Base-by-base conservation (phyloP, 2,329 filamentous ascomycete species). In the Sphaerulina musiva region DNA sequence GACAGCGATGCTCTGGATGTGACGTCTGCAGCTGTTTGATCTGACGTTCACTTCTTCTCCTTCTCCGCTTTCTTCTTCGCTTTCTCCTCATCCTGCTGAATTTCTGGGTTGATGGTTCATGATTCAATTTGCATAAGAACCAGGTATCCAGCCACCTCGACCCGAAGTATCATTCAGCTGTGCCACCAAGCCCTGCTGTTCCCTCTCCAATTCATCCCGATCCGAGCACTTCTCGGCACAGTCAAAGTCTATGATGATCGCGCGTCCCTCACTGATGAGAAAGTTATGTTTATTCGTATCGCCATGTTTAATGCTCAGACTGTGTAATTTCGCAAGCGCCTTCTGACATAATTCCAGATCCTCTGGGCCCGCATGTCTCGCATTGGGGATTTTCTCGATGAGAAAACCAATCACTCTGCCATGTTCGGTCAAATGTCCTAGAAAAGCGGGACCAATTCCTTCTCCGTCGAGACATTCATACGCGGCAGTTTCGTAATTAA, bases 341-440 rank as follows among this genome's bases (percentile, higher is more conserved):
- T 17, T 11, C 26, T 26, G 41, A 26, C 41, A 44, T 44, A 44
- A 12, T 20, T 20, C 17, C n/a, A 44, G 26, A 12, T 73, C 70
- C 7, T 60, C 60, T 2, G 56, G 53, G 1, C 40, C 59, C 32
- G 70, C 70, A 26, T 60, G 49, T n/a, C 61, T 56, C 6, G 57
- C 59, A 34, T 62, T 61, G 10, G 54, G 54, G 12, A 73, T 55
- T 11, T 64, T 48, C 53, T 70, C 67, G 8, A 71, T 54, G 8
- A 74, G 42, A 53, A 76, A 72, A 6, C 72, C 71, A 46, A 75
- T 73, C 11, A 72, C 67, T 36, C 72, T 61, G 1, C 66, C 69
- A 2, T 66, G 57, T 58, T 76, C 73, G 2, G 58, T 68, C 34
- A 75, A 54, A 45, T 74, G 70, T 2, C 66, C 73, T 4, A 74